These are phyloP conservation scores for Odonthalia washingtoniensis DNA, from an alignment of 31 red algal species.

Conservation along the genomic window DNA sequence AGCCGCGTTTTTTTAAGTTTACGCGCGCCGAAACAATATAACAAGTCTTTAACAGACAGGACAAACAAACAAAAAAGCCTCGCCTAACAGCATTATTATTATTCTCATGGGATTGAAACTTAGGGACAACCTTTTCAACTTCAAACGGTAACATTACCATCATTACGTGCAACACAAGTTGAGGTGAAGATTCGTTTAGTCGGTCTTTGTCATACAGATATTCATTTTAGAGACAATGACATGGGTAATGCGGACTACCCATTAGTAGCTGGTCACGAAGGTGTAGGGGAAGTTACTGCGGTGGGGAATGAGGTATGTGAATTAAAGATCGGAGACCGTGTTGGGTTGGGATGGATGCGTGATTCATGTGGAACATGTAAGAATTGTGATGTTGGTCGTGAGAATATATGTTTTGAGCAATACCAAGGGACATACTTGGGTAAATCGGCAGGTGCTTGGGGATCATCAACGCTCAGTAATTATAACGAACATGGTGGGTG, in stretches of 20 bases:
- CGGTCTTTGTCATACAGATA: conserved; percentile 81
- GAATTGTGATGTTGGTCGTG: conserved; percentile 48
- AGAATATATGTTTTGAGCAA: conserved; percentile 68
- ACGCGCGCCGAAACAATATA: too few species aligned
- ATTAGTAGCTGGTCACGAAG: conserved; percentile 72
- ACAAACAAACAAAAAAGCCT: too few species aligned
- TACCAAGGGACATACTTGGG: conserved; percentile 68
- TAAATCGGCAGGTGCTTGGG: conserved; percentile 44
- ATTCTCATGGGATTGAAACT: too few species aligned
- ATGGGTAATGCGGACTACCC: conserved; percentile 67
- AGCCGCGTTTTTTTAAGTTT: too few species aligned
- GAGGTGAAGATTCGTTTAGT: conserved; percentile 61
- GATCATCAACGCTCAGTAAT: background rate
- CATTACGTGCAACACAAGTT: conserved; percentile 59
- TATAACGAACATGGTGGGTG: conserved; percentile 63
- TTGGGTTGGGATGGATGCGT: conserved; percentile 75
- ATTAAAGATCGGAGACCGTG: conserved; percentile 47
- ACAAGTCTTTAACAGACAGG: too few species aligned
- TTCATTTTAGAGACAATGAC: conserved; percentile 81
- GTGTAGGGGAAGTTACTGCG: conserved; percentile 56
- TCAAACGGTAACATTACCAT: conserved; percentile 54
- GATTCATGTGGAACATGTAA: conserved; percentile 54
- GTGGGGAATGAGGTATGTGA: conserved; percentile 49
- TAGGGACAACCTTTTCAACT: conserved; percentile 52
- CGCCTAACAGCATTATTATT: too few species aligned